Conservation (phyloP, 148 eudicot genomes). For the Salicornia ramosissima region DNA sequence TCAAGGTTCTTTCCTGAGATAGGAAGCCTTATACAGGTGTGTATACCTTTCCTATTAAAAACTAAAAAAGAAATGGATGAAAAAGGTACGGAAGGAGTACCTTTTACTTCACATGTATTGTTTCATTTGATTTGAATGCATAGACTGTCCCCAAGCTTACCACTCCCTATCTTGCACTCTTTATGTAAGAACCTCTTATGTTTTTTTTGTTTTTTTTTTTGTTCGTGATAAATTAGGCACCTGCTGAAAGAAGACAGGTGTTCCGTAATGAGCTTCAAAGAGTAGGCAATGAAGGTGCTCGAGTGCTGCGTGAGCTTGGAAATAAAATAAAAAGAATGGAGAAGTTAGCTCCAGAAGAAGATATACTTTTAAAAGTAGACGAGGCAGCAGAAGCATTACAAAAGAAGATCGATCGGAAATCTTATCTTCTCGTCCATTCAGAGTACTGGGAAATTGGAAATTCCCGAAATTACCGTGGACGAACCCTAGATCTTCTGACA, state of each 20-base stretch:
- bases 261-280: constrained; percentile 63
- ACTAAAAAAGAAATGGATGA: too few relatives aligned
- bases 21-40: too few relatives aligned
- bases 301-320: constrained; percentile 66
- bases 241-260: constrained; percentile 66
- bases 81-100: too few relatives aligned
- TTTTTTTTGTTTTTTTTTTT: background rate
- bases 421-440: constrained; percentile 70
- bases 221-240: constrained; percentile 47
- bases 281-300: constrained; percentile 77
- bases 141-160: background rate
- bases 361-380: constrained; percentile 51
- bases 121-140: background rate
- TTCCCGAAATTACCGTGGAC: constrained; percentile 23
- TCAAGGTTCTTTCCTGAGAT: too few relatives aligned
- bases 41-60: too few relatives aligned
- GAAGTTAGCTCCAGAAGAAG: constrained; percentile 42
- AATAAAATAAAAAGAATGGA: constrained; percentile 68
- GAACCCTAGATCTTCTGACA: constrained; percentile 30
- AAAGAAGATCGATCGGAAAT: constrained; percentile 58
- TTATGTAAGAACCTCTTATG: background rate
- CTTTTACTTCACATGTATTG: too few relatives aligned
- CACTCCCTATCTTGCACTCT: background rate
- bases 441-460: constrained; percentile 66
- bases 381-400: constrained; percentile 74